Conservation (phyloP, 2,329 filamentous ascomycete species). For the Microthyrium microscopicum region DNA sequence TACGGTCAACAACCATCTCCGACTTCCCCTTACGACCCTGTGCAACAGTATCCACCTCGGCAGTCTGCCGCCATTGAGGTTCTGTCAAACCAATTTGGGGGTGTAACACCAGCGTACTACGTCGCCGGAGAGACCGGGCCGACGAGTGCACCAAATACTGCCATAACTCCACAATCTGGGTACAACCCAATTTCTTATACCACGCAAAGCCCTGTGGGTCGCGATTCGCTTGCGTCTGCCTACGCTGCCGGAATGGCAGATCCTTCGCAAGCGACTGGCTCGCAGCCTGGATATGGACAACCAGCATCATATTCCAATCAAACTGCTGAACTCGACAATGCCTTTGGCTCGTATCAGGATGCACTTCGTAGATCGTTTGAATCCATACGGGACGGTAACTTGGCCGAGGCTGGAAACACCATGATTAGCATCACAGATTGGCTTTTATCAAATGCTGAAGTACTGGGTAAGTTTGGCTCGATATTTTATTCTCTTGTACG, state of each 20-base stretch:
- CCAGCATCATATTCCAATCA: conserved; percentile 17
- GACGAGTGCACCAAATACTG: conserved; percentile 42
- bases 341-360: conserved; percentile 46
- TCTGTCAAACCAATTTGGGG: conserved; percentile 50
- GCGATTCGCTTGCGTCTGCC: conserved; percentile 31
- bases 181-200: conserved; percentile 40
- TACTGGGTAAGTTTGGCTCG: conserved; percentile 39
- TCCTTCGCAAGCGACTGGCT: conserved; percentile 24
- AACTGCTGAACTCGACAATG: conserved; percentile 38
- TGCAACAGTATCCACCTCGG: conserved; percentile 55
- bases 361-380: conserved; percentile 50
- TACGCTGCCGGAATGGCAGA: conserved; percentile 38
- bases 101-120: conserved; percentile 63
- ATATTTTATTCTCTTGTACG: conserved; percentile 3
- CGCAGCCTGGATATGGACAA: conserved; percentile 23
- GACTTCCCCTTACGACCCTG: conserved; percentile 54
- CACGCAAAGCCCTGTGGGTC: conserved; percentile 41
- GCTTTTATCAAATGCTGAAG: conserved; percentile 47
- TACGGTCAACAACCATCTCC: conserved; percentile 33
- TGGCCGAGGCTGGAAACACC: conserved; percentile 41
- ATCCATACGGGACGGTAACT: conserved; percentile 44
- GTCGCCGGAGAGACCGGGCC: conserved; percentile 40
- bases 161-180: conserved; percentile 40
- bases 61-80: conserved; percentile 66
- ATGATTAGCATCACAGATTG: conserved; percentile 49